Percentiles rank a stretch among this genome's conserved stretches.
Conservation (phyloP, 306 rosid genomes). For the Fragaria nilgerrensis region DNA sequence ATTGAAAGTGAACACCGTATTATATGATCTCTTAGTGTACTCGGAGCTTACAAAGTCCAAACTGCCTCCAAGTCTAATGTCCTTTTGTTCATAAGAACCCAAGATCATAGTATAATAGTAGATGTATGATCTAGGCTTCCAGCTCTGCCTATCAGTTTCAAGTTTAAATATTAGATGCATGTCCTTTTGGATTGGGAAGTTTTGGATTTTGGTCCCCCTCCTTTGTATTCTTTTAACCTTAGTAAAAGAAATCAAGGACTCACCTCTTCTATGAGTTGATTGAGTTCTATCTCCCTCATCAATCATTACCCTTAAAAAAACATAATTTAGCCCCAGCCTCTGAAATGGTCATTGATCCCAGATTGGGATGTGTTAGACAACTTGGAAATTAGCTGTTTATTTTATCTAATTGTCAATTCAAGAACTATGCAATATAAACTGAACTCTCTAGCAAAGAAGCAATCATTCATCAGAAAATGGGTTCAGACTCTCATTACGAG, state of each 20-base stretch:
- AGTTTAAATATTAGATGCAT: too few relatives aligned
- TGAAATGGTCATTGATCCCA: not conserved
- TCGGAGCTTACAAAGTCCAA: not conserved
- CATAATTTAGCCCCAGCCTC: not conserved
- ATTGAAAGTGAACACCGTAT: not conserved
- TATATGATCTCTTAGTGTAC: not conserved
- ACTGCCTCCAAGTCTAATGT: not conserved
- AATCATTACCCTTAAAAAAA: too few relatives aligned
- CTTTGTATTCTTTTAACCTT: too few relatives aligned
- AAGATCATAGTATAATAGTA: not conserved
- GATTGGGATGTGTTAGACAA: not conserved
- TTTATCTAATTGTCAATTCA: not conserved
- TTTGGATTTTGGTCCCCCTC: too few relatives aligned
- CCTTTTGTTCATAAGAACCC: not conserved
- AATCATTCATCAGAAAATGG: not conserved
- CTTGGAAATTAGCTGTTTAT: not conserved
- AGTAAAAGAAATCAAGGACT: too few relatives aligned
- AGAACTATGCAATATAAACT: not conserved
- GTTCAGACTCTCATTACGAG: not conserved
- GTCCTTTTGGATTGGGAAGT: too few relatives aligned
- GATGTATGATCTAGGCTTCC: not conserved
- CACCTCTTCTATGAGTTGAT: too few relatives aligned
- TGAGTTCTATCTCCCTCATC: too few relatives aligned
- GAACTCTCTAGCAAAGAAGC: not conserved
- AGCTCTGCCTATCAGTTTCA: not conserved